Conservation (phyloP, 2,329 filamentous ascomycete species). For the Pseudogymnoascus sp. region DNA sequence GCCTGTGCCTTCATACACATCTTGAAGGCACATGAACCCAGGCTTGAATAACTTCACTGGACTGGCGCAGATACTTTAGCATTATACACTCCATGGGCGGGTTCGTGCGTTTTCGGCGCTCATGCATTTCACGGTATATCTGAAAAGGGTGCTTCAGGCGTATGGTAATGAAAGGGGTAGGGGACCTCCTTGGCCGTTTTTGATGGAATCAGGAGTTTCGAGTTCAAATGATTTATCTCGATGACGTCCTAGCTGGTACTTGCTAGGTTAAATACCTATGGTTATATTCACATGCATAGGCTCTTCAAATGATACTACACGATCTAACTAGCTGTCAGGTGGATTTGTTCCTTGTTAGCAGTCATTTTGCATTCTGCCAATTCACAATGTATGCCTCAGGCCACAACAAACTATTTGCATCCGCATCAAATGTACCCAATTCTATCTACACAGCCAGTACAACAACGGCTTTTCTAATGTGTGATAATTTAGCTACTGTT, state of each 20-base stretch:
- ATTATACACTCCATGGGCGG: conserved; percentile 1
- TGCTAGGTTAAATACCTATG: conserved; percentile 3
- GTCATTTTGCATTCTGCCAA: neutral
- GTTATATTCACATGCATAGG: neutral
- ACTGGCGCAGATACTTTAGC: neutral
- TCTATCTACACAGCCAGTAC: neutral
- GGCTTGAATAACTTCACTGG: neutral
- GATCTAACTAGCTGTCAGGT: neutral
- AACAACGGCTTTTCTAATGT: neutral
- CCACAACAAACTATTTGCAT: neutral
- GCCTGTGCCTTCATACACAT: neutral
- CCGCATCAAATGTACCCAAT: conserved; percentile 5
- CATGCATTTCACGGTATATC: conserved; percentile 6
- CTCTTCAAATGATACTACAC: neutral
- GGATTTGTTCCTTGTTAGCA: neutral
- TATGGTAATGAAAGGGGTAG: conserved; percentile 3
- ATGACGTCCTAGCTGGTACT: neutral
- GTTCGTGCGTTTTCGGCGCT: conserved; percentile 7
- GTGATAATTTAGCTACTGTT: neutral
- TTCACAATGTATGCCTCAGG: neutral
- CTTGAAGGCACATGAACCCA: neutral
- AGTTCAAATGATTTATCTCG: conserved; percentile 5
- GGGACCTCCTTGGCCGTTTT: neutral
- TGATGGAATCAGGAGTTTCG: conserved; percentile 6
- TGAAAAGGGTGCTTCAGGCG: conserved; percentile 4